These are phyloP conservation scores for Lycium barbarum DNA, from an alignment of 257 asterid genomes.

Conservation along the genomic window DNA sequence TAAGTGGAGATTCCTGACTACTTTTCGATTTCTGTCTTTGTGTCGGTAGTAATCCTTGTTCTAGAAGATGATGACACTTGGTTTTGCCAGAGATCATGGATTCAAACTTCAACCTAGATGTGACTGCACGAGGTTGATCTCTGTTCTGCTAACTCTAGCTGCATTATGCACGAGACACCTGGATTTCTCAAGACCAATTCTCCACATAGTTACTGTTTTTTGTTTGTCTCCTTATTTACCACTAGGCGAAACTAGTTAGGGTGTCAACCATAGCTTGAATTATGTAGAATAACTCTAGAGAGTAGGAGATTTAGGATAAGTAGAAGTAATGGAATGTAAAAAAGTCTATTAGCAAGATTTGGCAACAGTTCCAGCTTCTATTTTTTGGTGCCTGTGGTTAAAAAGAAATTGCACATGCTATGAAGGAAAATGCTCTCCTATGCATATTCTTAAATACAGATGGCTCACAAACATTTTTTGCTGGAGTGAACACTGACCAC, in stretches of 20 bases:
- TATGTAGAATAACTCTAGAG: not conserved
- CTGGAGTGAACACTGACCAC: not conserved
- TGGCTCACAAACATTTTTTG: not conserved
- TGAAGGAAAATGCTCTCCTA: not conserved
- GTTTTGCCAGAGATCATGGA: not conserved
- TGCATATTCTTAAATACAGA: not conserved
- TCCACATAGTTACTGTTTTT: not conserved
- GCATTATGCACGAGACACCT: not conserved
- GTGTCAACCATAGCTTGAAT: not conserved
- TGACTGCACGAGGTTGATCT: conserved; percentile 3
- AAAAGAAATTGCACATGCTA: not conserved
- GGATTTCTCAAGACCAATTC: not conserved
- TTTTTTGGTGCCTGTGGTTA: not conserved
- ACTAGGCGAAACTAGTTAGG: not conserved
- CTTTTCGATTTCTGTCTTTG: not conserved
- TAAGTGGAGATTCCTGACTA: not conserved
- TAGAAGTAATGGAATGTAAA: not conserved
- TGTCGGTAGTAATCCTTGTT: not conserved
- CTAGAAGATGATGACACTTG: not conserved
- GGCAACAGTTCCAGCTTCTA: conserved; percentile 1
- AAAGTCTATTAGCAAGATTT: not conserved
- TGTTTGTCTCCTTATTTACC: not conserved
- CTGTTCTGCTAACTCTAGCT: not conserved
- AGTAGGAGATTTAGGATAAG: not conserved
- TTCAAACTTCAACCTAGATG: not conserved